Evolutionary conservation across 805 yeast species (phyloP).

Genomic region (Candida dajiaensis): DNA sequence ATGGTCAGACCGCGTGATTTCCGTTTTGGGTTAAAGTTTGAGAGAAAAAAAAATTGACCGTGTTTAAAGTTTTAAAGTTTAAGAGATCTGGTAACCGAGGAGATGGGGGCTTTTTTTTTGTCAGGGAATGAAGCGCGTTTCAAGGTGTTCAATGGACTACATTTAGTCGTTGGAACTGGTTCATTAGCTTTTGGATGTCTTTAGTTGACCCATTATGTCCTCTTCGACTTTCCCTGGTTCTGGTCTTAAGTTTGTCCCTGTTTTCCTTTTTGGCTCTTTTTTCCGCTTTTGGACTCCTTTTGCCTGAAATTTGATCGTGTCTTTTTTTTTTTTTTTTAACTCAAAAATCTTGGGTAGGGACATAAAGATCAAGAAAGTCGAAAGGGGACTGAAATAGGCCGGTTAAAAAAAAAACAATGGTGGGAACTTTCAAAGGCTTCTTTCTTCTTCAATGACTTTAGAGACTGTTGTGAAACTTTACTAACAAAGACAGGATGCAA

Average conservation of each 20-base stretch:
- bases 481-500: slow-evolving; percentile 23
- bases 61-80: background rate
- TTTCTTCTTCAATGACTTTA: background rate
- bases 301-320: background rate
- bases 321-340: background rate
- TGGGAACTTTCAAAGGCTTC: background rate
- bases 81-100: background rate
- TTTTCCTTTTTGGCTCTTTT: background rate
- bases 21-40: background rate
- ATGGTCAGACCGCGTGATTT: background rate
- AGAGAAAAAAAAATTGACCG: background rate
- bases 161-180: background rate
- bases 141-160: too few relatives aligned
- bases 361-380: background rate
- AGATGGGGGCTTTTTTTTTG: too few relatives aligned
- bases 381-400: background rate
- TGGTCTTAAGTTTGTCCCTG: background rate
- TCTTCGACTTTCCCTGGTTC: background rate
- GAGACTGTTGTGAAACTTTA: background rate
- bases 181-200: background rate
- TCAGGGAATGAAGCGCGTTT: too few relatives aligned
- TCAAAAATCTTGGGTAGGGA: background rate
- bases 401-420: background rate
- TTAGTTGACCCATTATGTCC: too few relatives aligned
- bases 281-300: background rate